These are phyloP conservation scores for Suillus spraguei DNA, from an alignment of 768 basidiomycete species.

Conservation along the genomic window DNA sequence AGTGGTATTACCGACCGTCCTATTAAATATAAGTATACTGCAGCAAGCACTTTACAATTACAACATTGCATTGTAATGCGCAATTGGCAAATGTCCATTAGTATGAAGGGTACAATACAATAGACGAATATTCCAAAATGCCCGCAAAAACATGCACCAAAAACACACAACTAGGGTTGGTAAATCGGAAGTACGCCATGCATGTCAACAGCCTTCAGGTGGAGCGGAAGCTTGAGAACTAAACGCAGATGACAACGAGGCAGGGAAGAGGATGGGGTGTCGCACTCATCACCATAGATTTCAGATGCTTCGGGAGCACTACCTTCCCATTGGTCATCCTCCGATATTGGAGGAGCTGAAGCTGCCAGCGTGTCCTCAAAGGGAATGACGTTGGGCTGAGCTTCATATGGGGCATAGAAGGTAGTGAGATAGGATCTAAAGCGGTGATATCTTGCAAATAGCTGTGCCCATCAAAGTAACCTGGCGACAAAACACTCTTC, in stretches of 20 bases:
- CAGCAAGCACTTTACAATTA: neutral
- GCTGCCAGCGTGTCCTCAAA: slow-evolving; percentile 38
- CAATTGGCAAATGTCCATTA: slow-evolving; percentile 20
- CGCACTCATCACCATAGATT: slow-evolving; percentile 9
- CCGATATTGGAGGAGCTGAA: slow-evolving; percentile 47
- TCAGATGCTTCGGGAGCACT: slow-evolving; percentile 13
- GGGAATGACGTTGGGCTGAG: slow-evolving; percentile 31
- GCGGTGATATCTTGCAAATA: slow-evolving; percentile 3
- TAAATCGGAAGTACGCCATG: slow-evolving; percentile 32
- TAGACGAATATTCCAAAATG: slow-evolving; percentile 24
- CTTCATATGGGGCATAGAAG: slow-evolving; percentile 5
- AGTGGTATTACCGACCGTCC: neutral
- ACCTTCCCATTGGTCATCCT: slow-evolving; percentile 26
- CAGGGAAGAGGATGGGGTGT: slow-evolving; percentile 1
- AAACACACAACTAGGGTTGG: slow-evolving; percentile 24
- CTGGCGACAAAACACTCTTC: neutral
- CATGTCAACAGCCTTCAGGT: slow-evolving; percentile 13
- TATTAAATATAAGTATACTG: neutral
- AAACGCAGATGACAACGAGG: slow-evolving; percentile 6
- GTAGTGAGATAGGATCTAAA: neutral
- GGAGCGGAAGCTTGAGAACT: slow-evolving; percentile 9
- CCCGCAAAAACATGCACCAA: slow-evolving; percentile 1
- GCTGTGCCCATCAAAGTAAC: slow-evolving; percentile 6
- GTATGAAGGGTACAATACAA: slow-evolving; percentile 21
- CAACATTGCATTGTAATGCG: slow-evolving; percentile 4